phyloP scores from a whole-genome alignment of 129 eudicot genomes.

The Centella asiatica region DNA sequence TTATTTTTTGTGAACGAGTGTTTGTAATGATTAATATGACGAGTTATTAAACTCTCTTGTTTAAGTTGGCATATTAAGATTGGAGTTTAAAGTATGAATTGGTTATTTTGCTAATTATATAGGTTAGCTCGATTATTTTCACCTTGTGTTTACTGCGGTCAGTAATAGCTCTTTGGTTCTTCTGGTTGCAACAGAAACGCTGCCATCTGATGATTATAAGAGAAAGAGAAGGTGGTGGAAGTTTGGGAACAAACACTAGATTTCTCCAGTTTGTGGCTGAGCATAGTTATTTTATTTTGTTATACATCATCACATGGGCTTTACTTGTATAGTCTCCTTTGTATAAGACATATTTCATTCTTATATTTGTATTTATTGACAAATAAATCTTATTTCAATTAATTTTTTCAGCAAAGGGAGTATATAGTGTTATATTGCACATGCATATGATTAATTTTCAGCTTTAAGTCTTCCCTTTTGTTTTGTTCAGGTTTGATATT shows the following conservation, averaged over 20 bases:
- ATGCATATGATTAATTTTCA: too few species aligned
- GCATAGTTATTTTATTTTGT: not conserved
- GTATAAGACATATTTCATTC: conserved; percentile 1
- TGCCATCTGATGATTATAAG: conserved; percentile 44
- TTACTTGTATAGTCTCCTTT: conserved; percentile 20
- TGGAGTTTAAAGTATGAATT: too few species aligned
- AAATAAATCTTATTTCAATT: not conserved
- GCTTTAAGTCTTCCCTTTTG: too few species aligned
- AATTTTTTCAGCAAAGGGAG: too few species aligned
- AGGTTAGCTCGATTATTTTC: not conserved
- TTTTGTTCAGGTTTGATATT: too few species aligned
- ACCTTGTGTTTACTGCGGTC: not conserved
- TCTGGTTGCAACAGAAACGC: conserved; percentile 39
- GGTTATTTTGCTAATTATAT: too few species aligned
- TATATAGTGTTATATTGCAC: too few species aligned
- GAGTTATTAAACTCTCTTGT: too few species aligned
- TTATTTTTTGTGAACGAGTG: too few species aligned
- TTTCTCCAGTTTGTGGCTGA: conserved; percentile 12
- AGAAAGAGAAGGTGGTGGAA: conserved; percentile 69
- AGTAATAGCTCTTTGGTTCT: not conserved
- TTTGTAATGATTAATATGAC: too few species aligned
- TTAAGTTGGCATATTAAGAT: too few species aligned
- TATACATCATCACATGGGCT: conserved; percentile 6
- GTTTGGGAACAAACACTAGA: conserved; percentile 47
- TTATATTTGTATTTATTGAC: not conserved